Evolutionary conservation across 139 green algal species (phyloP).

Genomic region (Limnomonas spitsbergensis): DNA sequence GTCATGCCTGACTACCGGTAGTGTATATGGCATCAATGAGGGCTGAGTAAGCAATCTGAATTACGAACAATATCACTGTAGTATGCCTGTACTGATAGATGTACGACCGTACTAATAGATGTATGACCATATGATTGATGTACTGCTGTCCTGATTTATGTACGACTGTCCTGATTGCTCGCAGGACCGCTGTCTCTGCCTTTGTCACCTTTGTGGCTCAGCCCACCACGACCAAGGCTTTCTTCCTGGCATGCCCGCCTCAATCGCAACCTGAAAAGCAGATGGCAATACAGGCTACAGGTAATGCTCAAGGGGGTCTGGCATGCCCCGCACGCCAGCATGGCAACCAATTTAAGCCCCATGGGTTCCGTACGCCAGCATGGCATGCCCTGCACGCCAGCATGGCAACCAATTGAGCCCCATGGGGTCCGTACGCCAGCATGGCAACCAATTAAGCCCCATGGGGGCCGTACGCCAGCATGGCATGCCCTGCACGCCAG

Average conservation of each 20-base stretch:
- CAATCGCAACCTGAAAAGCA: background rate
- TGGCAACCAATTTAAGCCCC: background rate
- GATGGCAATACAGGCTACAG: constrained; percentile 9
- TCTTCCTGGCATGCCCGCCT: constrained; percentile 31
- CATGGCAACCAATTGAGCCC: no score
- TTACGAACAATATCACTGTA: no score
- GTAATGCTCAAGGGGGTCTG: background rate
- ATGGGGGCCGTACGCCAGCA: no score
- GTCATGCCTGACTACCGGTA: no score
- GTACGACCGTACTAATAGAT: no score
- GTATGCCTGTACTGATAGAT: no score
- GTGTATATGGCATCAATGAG: no score
- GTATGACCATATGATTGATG: background rate
- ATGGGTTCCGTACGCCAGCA: background rate
- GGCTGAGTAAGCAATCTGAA: no score
- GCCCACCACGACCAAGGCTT: constrained; percentile 23
- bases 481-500: background rate
- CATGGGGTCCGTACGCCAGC: no score
- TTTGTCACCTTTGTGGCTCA: constrained; percentile 35
- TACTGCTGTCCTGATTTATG: background rate
- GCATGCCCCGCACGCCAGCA: background rate
- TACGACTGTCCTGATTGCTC: background rate
- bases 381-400: background rate
- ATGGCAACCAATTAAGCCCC: no score
- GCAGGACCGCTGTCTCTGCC: constrained; percentile 25